These are phyloP conservation scores for Corymbia calophylla DNA, from an alignment of 441 rosid genomes.

Conservation along the genomic window DNA sequence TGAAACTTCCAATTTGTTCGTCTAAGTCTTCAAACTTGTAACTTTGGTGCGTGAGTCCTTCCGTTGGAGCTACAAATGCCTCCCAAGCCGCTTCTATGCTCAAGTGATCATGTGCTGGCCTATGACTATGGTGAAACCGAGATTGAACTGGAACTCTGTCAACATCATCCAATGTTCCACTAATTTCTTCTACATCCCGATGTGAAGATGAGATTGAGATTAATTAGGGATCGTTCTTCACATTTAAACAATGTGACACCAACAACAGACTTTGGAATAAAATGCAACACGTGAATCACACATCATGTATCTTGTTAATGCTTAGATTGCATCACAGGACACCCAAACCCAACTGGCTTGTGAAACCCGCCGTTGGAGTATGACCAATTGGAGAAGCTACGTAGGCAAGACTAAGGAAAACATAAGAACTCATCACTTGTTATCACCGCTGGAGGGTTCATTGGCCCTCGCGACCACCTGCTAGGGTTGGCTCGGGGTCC, in stretches of 20 bases:
- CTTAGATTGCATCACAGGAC: too few relatives aligned
- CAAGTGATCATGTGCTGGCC: background rate
- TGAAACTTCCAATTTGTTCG: background rate
- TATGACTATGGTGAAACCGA: background rate
- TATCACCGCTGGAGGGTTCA: too few relatives aligned
- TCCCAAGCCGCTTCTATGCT: background rate
- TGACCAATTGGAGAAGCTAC: too few relatives aligned
- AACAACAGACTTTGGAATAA: background rate
- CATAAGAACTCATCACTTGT: too few relatives aligned
- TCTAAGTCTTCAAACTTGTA: background rate
- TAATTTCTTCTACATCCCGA: background rate
- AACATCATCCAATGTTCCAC: background rate
- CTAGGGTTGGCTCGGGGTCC: too few relatives aligned
- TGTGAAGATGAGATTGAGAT: background rate
- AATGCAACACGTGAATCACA: too few relatives aligned
- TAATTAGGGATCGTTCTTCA: background rate
- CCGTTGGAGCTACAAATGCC: background rate
- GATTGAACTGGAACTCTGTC: background rate
- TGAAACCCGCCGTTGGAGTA: too few relatives aligned
- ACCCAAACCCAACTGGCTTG: too few relatives aligned
- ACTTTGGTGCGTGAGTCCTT: background rate
- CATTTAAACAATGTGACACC: background rate
- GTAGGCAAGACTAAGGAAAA: accelerated
- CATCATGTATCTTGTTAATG: too few relatives aligned
- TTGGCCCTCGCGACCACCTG: too few relatives aligned